Evolutionary conservation across 2,329 filamentous ascomycete genomes (phyloP), one percentile per base, ranked within the genome.

Genomic region (Rhinocladiella similis): DNA sequence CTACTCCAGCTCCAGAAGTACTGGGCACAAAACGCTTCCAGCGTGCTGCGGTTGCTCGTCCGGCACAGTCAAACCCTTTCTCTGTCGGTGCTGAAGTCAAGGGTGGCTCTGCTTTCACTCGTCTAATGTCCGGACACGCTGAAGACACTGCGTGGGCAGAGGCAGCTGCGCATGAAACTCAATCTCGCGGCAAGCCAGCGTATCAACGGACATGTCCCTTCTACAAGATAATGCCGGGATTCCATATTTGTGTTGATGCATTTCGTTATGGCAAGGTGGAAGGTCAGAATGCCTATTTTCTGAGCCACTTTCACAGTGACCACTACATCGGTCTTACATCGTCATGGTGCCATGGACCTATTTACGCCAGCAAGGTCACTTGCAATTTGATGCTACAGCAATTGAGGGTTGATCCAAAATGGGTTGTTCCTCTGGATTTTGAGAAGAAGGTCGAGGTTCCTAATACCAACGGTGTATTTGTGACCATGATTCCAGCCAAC

Each of bases 271-370:
- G 94, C 1, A 91, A 92, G 3, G 90, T 99, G 0, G 83, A 95
- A 68, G 92, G 91, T 0, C 96, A 92, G 70, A 88, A 89, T 52
- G 94, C 93, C 1, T 99, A 99, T 70, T 99, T 99, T 65, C 81
- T 99, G 10, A 97, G 92, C 66, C 94, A 99, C 69, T 99, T 97
- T 65, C 94, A 99, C 72, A 97, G 91, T 67, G 94, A 99, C 69
- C 94, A 99, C 70, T 99, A 99, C 66, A 86, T 97, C 33, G 94
- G 94, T 1, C 77, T 99, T 10, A 94, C 90, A 10, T 85, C 89
- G 6, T 90, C 81, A 29, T 99, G 94, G 94, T 84, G 79, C 38
- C 92, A 99, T 69, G 94, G 94, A 0, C 93, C 92, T 0, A 97
- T 99, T 47, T 99, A 96, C 68, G 97, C 94, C 76, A 97, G 93